Conservation (phyloP, 176 grass and related monocot genomes). For the Themeda triandra region DNA sequence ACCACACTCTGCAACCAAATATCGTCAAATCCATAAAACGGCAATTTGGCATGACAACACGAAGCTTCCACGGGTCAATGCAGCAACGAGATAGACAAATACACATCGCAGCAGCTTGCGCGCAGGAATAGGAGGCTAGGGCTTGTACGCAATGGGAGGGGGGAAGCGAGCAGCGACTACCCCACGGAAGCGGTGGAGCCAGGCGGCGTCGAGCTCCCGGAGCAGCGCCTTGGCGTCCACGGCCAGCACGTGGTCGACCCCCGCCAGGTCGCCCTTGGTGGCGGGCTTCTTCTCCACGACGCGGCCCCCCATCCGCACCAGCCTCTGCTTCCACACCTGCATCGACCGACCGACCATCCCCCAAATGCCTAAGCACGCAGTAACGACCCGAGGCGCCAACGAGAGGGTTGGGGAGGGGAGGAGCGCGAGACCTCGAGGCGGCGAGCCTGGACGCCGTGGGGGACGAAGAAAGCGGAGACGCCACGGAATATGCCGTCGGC, state of each 20-base stretch:
- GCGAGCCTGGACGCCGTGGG: slow-evolving; percentile 52
- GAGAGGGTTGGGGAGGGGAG: not conserved
- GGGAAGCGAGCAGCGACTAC: slow-evolving; percentile 21
- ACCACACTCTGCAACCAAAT: slow-evolving; percentile 48
- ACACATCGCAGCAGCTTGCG: slow-evolving; percentile 2
- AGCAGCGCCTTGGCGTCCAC: slow-evolving; percentile 53
- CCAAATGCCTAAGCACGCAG: not conserved
- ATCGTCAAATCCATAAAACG: not conserved
- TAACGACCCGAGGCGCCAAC: not conserved
- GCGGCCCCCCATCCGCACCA: slow-evolving; percentile 76
- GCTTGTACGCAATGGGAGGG: not conserved
- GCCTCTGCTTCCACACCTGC: slow-evolving; percentile 88
- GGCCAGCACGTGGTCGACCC: slow-evolving; percentile 69
- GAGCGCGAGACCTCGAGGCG: slow-evolving; percentile 57
- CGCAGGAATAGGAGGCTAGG: not conserved
- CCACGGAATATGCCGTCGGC: slow-evolving; percentile 72
- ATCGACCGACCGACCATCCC: not conserved
- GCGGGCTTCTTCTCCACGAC: slow-evolving; percentile 37
- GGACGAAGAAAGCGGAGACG: slow-evolving; percentile 66
- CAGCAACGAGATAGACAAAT: not conserved
- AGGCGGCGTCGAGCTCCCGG: slow-evolving; percentile 44
- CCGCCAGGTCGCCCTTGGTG: slow-evolving; percentile 38
- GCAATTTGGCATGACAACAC: not conserved
- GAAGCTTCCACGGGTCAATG: not conserved
- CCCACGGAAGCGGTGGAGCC: slow-evolving; percentile 59